phyloP scores from a whole-genome alignment of 2,329 filamentous ascomycete species.

The Epichloe scottii region DNA sequence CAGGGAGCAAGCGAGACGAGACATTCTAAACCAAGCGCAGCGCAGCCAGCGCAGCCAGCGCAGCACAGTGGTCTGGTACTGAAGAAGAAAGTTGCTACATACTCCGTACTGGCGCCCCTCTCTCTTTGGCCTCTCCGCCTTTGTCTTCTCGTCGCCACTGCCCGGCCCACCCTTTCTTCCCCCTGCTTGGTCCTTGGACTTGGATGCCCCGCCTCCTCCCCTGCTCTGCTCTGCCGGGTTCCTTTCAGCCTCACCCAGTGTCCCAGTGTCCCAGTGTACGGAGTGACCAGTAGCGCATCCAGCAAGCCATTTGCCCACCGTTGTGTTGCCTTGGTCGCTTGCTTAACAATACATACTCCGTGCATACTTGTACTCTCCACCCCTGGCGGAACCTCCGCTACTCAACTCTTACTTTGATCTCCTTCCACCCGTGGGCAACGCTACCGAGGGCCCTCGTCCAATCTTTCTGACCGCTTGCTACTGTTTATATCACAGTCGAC shows the following conservation, averaged over 20 bases:
- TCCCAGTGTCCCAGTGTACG: not conserved
- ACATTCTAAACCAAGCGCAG: not conserved
- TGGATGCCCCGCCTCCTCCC: not conserved
- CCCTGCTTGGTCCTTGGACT: not conserved
- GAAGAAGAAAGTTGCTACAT: not conserved
- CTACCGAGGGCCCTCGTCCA: conserved; percentile 11
- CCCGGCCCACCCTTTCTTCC: not conserved
- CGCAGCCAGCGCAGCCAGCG: not conserved
- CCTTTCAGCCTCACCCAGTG: conserved; percentile 8
- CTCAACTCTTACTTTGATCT: conserved; percentile 7
- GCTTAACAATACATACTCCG: conserved; percentile 2
- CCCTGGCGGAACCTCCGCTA: conserved; percentile 6
- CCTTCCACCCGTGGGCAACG: conserved; percentile 1
- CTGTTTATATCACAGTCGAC: not conserved
- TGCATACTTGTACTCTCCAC: conserved; percentile 4
- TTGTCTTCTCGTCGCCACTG: conserved; percentile 7
- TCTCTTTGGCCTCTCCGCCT: conserved; percentile 2
- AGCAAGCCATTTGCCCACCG: not conserved
- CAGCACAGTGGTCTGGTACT: too few relatives aligned
- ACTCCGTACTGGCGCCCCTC: not conserved
- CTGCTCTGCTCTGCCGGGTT: conserved; percentile 5
- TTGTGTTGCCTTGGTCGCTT: conserved; percentile 1
- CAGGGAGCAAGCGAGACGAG: conserved; percentile 4
- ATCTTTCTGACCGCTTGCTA: not conserved
- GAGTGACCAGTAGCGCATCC: not conserved